Conservation (phyloP, 352 stramenopile genomes). For the Phytopythium delawarense region DNA sequence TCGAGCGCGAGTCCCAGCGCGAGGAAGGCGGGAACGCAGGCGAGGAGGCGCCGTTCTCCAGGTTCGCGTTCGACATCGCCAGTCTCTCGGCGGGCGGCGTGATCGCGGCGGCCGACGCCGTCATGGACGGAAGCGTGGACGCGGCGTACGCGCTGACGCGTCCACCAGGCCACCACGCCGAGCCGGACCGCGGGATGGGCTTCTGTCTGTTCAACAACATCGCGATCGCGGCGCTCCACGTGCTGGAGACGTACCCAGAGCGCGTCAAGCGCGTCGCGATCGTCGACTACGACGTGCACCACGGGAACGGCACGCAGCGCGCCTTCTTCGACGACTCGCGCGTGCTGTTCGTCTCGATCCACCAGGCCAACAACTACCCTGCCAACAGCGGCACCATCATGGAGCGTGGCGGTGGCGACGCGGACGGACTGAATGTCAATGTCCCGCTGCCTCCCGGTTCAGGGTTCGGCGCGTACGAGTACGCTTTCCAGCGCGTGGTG, state of each 20-base stretch:
- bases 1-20: slow-evolving; percentile 40
- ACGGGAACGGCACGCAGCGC: slow-evolving; percentile 96
- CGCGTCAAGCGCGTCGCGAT: slow-evolving; percentile 88
- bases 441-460: slow-evolving; percentile 83
- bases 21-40: slow-evolving; percentile 67
- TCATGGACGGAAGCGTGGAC: slow-evolving; percentile 39
- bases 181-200: slow-evolving; percentile 48
- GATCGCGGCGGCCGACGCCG: slow-evolving; percentile 47
- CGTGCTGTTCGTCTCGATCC: slow-evolving; percentile 74
- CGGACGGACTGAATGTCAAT: slow-evolving; percentile 70
- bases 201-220: slow-evolving; percentile 79
- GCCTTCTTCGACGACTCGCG: slow-evolving; percentile 76
- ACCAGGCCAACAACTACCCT: slow-evolving; percentile 85
- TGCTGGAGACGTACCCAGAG: slow-evolving; percentile 51
- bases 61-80: slow-evolving; percentile 74
- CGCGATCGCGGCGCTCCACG: slow-evolving; percentile 46
- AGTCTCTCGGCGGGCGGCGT: slow-evolving; percentile 66
- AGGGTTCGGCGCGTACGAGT: slow-evolving; percentile 63
- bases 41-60: slow-evolving; percentile 65
- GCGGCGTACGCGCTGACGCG: slow-evolving; percentile 60
- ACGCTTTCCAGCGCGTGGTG: slow-evolving; percentile 65
- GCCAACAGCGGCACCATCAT: slow-evolving; percentile 34
- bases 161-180: slow-evolving; percentile 71
- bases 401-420: slow-evolving; percentile 36
- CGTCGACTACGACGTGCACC: slow-evolving; percentile 95